Base-by-base conservation (phyloP, 1,139 yeast genomes). In the Geotrichum siamense region DNA sequence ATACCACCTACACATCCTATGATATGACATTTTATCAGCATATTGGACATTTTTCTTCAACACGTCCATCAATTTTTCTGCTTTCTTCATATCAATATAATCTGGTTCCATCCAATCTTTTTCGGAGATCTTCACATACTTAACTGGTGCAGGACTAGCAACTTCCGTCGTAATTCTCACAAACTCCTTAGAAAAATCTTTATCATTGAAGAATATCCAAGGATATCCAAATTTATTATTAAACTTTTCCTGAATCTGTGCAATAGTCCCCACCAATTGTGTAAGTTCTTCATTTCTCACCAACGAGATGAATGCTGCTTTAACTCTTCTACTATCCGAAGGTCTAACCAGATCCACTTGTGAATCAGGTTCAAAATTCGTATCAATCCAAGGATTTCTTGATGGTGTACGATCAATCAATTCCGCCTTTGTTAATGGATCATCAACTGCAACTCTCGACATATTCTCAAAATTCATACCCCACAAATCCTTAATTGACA, bases 1-100 rank as follows among this genome's bases (percentile, higher is more conserved):
- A 58, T 82, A 78, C 65, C 76, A 82, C 25, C 91, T 67, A 56
- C 93, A 82, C 93, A 82, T 82, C 55, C 81, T 78, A 55, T 81
- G 91, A 57, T 83, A 83, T 0, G 85, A 78, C n/a, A 58, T 63
- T 60, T 64, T 69, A 31, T 68, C 67, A 1, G 89, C 84, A 56
- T 82, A 82, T 2, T 82, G 80, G 8, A 83, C 75, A 15, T 73
- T 65, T 37, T 75, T 69, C 17, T 64, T 59, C 61, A 53, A 29
- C 64, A 58, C 68, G 70, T 69, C 40, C 3, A 68, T 74, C 29
- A 61, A 54, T 3, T 53, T 48, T 50, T 73, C 76, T 29, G 65
- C 69, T 5, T 55, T 62, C 0, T 50, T 46, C 16, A 40, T 39
- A 57, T 82, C 82, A 27, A 83, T 76, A 53, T 59, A 61, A 0